Base-by-base conservation (phyloP, 768 basidiomycete genomes). In the Rhodotorula paludigena region DNA sequence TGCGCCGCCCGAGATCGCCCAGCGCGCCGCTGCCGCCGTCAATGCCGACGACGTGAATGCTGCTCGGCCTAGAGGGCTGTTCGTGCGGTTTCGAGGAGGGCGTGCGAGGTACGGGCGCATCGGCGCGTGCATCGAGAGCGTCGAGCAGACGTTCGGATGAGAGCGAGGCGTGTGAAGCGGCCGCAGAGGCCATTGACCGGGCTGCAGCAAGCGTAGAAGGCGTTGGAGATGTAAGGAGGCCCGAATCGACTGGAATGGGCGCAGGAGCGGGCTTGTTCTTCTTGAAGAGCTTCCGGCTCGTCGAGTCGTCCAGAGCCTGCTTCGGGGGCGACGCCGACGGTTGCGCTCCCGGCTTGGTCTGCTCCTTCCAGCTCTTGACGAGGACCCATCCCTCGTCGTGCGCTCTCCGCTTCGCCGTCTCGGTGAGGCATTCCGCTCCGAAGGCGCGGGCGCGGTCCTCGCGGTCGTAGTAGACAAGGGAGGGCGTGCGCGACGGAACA, bases 321-420 rank as follows among this genome's bases (percentile, higher is more conserved):
- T 32, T 32, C 47, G 16, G 11, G 11, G 14, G 28, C 30, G 48
- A 15, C 12, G n/a, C 28, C 2, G 48, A 4, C 20, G 51, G 11
- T 11, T 33, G 23, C 25, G 38, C 16, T 12, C 18, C 14, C 39
- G 33, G 64, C 23, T 30, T 30, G 28, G 60, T 47, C 54, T 71
- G 69, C 14, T 54, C 57, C 58, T 71, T 71, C 47, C 55, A 71
- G 15, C 15, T 30, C 28, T 58, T 55, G 25, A 63, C 64, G 39
- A 64, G 5, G 1, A 47, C 41, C 69, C 64, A 71, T 1, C 64
- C 64, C 20, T 60, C 61, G 2, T 38, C 39, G 9, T n/a, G 25
- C 4, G 56, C 58, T 18, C 45, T 21, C 18, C 16, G 20, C 20
- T 25, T 52, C 6, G n/a, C 32, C 15, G 45, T 47, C 0, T 39